Percentiles rank a stretch among this genome's conserved stretches.
These are phyloP conservation scores for Peronosclerospora sorghi DNA, from an alignment of 352 stramenopile species.

Conservation along the genomic window DNA sequence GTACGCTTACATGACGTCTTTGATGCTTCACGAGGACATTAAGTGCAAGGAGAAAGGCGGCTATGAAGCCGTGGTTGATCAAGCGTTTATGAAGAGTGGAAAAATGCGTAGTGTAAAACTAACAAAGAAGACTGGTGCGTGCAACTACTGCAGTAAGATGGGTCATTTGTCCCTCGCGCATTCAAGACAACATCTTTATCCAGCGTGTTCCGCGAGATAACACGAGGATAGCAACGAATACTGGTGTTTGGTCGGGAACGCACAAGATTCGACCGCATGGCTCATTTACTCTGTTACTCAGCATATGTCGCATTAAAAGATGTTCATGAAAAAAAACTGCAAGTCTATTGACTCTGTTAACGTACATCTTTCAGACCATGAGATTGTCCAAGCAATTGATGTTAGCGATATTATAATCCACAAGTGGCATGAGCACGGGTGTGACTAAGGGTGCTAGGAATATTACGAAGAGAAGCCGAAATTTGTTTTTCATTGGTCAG, in stretches of 20 bases:
- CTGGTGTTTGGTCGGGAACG: not conserved
- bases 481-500: not conserved
- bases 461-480: not conserved
- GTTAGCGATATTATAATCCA: not conserved
- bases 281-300: not conserved
- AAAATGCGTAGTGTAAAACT: not conserved
- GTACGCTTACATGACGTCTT: constrained; percentile 4
- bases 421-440: not conserved
- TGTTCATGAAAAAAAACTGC: not conserved
- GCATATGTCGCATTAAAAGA: constrained; percentile 5
- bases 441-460: not conserved
- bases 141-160: not conserved
- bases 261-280: not conserved
- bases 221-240: not conserved
- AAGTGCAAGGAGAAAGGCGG: not conserved
- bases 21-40: not conserved
- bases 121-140: not conserved
- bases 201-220: not conserved
- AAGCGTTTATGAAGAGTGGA: not conserved
- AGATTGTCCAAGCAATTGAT: not conserved
- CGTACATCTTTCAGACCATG: not conserved
- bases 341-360: not conserved
- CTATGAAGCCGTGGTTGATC: not conserved
- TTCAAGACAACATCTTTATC: not conserved
- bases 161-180: not conserved